These are phyloP conservation scores for Sporothrix variecibatus DNA, from an alignment of 2,329 filamentous ascomycete species.

Conservation along the genomic window DNA sequence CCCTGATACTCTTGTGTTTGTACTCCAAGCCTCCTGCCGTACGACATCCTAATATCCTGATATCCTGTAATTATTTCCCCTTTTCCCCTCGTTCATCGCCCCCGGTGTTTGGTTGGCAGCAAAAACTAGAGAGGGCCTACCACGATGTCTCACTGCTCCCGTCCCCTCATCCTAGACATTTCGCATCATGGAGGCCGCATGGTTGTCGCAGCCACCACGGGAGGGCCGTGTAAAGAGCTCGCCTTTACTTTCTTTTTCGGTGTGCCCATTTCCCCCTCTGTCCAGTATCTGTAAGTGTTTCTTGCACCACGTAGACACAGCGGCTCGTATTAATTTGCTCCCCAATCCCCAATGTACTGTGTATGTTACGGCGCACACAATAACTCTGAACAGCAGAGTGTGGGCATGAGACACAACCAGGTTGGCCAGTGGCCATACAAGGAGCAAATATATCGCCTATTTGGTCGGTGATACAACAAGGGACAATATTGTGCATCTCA, in stretches of 20 bases:
- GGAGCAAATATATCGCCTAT: background rate
- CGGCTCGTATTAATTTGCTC: background rate
- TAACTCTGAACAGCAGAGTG: background rate
- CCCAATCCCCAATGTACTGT: no score
- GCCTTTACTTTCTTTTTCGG: background rate
- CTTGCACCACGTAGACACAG: background rate
- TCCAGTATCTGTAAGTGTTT: background rate
- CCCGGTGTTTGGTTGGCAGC: background rate
- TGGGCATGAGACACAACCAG: background rate
- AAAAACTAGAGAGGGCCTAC: background rate
- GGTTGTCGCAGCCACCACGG: constrained; percentile 1
- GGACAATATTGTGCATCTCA: background rate
- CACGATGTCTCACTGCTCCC: constrained; percentile 8
- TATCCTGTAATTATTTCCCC: background rate
- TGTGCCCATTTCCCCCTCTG: background rate
- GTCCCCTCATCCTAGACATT: background rate
- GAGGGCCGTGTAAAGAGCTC: background rate
- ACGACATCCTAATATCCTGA: background rate
- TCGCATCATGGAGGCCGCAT: constrained; percentile 13
- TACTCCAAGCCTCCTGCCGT: background rate
- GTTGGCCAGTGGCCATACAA: background rate
- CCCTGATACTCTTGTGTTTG: background rate
- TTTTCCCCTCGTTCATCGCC: background rate
- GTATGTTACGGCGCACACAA: background rate
- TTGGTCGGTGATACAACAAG: background rate